Percentiles rank a stretch among this genome's conserved stretches.
Evolutionary conservation across 352 stramenopile species (phyloP).

Genomic region (Pythium grandisporangium): DNA sequence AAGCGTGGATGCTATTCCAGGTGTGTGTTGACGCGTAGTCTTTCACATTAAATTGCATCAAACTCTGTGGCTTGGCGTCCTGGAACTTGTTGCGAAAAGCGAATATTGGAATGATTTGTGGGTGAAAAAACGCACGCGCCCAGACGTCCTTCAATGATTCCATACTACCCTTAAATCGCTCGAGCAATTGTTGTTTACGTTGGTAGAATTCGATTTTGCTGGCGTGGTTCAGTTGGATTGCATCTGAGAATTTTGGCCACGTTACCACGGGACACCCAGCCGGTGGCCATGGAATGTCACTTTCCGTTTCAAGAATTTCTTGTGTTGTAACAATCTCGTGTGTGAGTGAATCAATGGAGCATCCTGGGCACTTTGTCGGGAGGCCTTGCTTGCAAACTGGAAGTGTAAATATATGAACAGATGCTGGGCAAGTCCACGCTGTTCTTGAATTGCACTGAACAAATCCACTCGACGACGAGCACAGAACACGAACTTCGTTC

Average conservation of each 20-base stretch:
- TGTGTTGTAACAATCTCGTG: conserved; percentile 13
- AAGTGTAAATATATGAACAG: conserved; percentile 26
- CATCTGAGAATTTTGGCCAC: conserved; percentile 1
- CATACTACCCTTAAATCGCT: conserved; percentile 24
- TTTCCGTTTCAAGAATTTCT: neutral
- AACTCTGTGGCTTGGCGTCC: conserved; percentile 1
- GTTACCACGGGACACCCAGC: neutral
- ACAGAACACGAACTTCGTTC: conserved; percentile 16
- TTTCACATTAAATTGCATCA: conserved; percentile 22
- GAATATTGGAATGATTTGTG: conserved; percentile 21
- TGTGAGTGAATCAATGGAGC: conserved; percentile 22
- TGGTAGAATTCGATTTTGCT: conserved; percentile 27
- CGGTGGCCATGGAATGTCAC: conserved; percentile 10
- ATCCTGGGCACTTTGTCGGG: conserved; percentile 37
- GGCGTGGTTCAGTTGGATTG: conserved; percentile 12
- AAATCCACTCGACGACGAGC: conserved; percentile 2
- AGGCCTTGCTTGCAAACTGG: conserved; percentile 36
- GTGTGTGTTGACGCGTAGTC: conserved; percentile 19
- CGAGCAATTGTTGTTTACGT: conserved; percentile 36
- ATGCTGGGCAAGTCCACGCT: conserved; percentile 25
- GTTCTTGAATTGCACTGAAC: conserved; percentile 29
- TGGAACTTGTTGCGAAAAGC: conserved; percentile 2
- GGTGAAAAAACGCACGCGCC: conserved; percentile 28
- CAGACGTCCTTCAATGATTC: conserved; percentile 25
- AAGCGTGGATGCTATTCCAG: conserved; percentile 11